phyloP scores from a whole-genome alignment of 306 rosid species.

The Medicago ruthenica region DNA sequence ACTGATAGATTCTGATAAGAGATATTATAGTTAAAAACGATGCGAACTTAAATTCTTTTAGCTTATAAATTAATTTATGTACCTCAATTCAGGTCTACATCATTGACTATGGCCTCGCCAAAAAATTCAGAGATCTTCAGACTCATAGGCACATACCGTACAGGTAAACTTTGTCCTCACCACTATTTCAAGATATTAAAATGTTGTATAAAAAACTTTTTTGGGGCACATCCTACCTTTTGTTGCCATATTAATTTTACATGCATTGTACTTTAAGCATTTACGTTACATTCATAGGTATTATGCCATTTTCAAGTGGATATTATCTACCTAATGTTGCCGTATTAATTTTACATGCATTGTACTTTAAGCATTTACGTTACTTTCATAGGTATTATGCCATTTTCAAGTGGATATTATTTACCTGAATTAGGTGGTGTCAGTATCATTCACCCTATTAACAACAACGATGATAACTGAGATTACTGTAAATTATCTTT shows the following conservation, averaged over 20 bases:
- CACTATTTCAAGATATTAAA: constrained; percentile 21
- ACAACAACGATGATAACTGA: not conserved
- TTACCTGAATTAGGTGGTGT: constrained; percentile 14
- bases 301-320: constrained; percentile 8
- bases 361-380: constrained; percentile 29
- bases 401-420: not conserved
- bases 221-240: constrained; percentile 2
- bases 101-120: constrained; percentile 97
- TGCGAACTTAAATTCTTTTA: constrained; percentile 14
- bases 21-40: constrained; percentile 3
- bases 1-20: constrained; percentile 28
- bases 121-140: constrained; percentile 97
- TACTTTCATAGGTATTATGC: not conserved
- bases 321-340: not conserved
- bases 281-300: not conserved
- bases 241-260: constrained; percentile 17
- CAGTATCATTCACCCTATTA: not conserved
- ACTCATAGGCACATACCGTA: constrained; percentile 96
- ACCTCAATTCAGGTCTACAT: constrained; percentile 71
- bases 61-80: constrained; percentile 25
- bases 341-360: constrained; percentile 8
- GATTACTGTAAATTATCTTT: not conserved
- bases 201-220: not conserved
- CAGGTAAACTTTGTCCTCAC: constrained; percentile 61
- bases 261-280: constrained; percentile 31